Conservation (phyloP, 1,284 basidiomycete genomes). For the Sutorius eximius region DNA sequence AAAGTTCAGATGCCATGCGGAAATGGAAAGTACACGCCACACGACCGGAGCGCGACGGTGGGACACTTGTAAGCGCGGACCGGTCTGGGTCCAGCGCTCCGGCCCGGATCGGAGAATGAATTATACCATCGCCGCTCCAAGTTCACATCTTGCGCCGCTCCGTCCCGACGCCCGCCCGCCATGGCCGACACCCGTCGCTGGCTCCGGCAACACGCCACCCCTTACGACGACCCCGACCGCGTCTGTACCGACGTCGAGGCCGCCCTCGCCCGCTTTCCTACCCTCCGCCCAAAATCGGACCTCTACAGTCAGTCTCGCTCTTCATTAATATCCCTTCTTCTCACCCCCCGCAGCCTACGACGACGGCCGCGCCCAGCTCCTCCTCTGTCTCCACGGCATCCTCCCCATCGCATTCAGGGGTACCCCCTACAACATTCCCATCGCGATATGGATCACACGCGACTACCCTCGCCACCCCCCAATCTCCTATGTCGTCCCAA, state of each 20-base stretch:
- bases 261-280: slow-evolving; percentile 57
- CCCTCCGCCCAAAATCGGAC: slow-evolving; percentile 87
- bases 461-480: slow-evolving; percentile 84
- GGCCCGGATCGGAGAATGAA: slow-evolving; percentile 12
- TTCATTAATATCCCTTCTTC: not conserved
- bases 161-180: slow-evolving; percentile 20
- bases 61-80: slow-evolving; percentile 23
- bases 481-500: slow-evolving; percentile 94
- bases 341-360: slow-evolving; percentile 69
- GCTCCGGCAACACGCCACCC: slow-evolving; percentile 68
- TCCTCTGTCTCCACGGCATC: slow-evolving; percentile 89
- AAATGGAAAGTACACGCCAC: slow-evolving; percentile 39
- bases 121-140: slow-evolving; percentile 11
- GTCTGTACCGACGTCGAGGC: slow-evolving; percentile 65
- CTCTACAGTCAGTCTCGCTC: slow-evolving; percentile 73
- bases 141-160: not conserved
- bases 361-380: slow-evolving; percentile 88
- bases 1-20: slow-evolving; percentile 27
- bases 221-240: slow-evolving; percentile 62
- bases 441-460: slow-evolving; percentile 84
- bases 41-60: slow-evolving; percentile 34
- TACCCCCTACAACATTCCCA: slow-evolving; percentile 89
- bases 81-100: slow-evolving; percentile 3
- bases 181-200: slow-evolving; percentile 54
- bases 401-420: slow-evolving; percentile 83